A percentile compares a stretch with the other conserved stretches of the same genome.
Evolutionary conservation across 1,284 basidiomycete species (phyloP).

Genomic region (Cutaneotrichosporon sp.): DNA sequence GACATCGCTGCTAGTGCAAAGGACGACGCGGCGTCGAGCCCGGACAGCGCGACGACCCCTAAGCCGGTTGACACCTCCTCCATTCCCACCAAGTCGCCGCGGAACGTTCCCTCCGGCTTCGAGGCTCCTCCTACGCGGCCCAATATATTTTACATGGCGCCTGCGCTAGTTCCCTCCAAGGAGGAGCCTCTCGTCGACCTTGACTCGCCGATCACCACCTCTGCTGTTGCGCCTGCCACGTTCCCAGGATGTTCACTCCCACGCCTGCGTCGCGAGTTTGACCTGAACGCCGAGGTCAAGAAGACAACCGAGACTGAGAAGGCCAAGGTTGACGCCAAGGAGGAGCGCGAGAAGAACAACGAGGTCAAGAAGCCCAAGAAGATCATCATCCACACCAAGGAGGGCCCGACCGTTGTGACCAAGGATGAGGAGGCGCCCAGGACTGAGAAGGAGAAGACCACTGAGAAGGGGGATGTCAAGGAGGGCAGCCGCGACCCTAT

Average conservation of each 20-base stretch:
- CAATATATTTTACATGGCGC: background rate
- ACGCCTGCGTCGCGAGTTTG: background rate
- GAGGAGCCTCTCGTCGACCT: conserved; percentile 4
- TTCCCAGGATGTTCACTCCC: conserved; percentile 1
- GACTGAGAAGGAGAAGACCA: background rate
- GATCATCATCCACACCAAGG: background rate
- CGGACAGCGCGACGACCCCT: conserved; percentile 13
- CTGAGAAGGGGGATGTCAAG: background rate
- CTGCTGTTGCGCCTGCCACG: background rate
- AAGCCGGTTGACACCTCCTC: conserved; percentile 17
- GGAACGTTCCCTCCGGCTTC: background rate
- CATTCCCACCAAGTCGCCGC: background rate
- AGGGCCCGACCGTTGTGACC: background rate
- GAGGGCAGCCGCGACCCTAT: conserved; percentile 13
- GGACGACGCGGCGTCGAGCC: conserved; percentile 12
- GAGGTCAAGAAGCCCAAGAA: conserved; percentile 2
- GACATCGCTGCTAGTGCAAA: conserved; percentile 9
- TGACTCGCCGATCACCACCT: background rate
- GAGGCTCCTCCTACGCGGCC: background rate
- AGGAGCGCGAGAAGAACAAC: conserved; percentile 1
- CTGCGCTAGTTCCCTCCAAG: background rate
- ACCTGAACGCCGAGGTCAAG: background rate
- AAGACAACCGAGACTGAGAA: background rate
- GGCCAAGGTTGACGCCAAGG: background rate
- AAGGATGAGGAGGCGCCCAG: background rate